Evolutionary conservation across 805 yeast genomes (phyloP).

Genomic region (Candida pini): DNA sequence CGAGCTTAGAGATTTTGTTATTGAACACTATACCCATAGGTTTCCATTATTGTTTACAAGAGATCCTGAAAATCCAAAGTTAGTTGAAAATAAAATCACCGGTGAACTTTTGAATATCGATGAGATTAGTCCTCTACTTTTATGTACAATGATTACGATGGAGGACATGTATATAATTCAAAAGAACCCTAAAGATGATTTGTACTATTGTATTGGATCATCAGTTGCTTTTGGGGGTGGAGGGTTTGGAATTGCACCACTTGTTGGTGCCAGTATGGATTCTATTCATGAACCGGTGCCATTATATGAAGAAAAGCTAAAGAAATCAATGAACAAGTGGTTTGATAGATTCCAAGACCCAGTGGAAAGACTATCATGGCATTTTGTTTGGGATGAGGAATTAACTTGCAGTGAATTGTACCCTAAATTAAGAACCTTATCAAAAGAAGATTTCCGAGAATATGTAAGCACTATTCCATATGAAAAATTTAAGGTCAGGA

Average conservation of each 20-base stretch:
- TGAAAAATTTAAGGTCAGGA: conserved; percentile 37
- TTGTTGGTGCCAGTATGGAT: conserved; percentile 33
- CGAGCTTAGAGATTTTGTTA: conserved; percentile 39
- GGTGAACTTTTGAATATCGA: conserved; percentile 39
- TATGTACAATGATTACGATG: conserved; percentile 42
- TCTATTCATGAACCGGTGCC: conserved; percentile 43
- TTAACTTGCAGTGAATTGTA: conserved; percentile 22
- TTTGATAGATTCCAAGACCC: conserved; percentile 37
- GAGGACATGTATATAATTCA: conserved; percentile 42
- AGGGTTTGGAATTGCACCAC: conserved; percentile 35
- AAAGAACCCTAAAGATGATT: conserved; percentile 27
- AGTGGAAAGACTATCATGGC: conserved; percentile 47
- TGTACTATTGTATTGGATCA: conserved; percentile 42
- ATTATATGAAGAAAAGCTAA: conserved; percentile 40
- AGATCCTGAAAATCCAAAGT: conserved; percentile 25
- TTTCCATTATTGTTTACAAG: conserved; percentile 37
- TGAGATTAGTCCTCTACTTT: conserved; percentile 38
- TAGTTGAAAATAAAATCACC: conserved; percentile 37
- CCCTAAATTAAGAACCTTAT: conserved; percentile 31
- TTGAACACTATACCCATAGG: conserved; percentile 36
- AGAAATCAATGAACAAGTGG: conserved; percentile 47
- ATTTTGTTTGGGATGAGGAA: conserved; percentile 44
- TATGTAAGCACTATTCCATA: conserved; percentile 32
- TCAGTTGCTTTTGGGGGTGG: conserved; percentile 52
- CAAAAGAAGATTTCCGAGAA: conserved; percentile 27